A percentile compares a stretch with the other conserved stretches of the same genome.
These are phyloP conservation scores for Plasmopara viticola DNA, from an alignment of 352 stramenopile species.

Conservation along the genomic window DNA sequence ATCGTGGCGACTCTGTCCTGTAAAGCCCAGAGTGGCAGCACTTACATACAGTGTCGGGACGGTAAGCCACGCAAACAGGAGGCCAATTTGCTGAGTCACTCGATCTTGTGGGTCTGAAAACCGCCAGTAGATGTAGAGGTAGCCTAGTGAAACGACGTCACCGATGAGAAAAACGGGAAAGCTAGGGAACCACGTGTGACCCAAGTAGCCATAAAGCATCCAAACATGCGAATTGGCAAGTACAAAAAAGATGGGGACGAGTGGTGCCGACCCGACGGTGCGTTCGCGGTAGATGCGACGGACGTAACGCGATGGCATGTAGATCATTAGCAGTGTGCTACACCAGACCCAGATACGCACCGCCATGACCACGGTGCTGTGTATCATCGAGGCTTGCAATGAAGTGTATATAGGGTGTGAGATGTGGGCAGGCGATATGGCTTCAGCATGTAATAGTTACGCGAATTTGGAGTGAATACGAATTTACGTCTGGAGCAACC, in stretches of 20 bases:
- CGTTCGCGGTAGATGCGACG: slow-evolving; percentile 22
- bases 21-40: slow-evolving; percentile 18
- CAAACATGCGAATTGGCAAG: slow-evolving; percentile 27
- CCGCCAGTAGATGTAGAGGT: slow-evolving; percentile 27
- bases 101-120: slow-evolving; percentile 14
- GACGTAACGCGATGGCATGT: slow-evolving; percentile 25
- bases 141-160: slow-evolving; percentile 22
- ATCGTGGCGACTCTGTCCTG: slow-evolving; percentile 18
- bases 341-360: slow-evolving; percentile 26
- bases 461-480: too few relatives aligned
- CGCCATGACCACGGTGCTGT: slow-evolving; percentile 14
- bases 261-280: slow-evolving; percentile 14
- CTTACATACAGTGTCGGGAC: slow-evolving; percentile 25
- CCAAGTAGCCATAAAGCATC: slow-evolving; percentile 29
- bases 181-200: slow-evolving; percentile 28
- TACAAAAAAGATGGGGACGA: slow-evolving; percentile 24
- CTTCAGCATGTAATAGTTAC: too few relatives aligned
- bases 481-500: too few relatives aligned
- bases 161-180: slow-evolving; percentile 35
- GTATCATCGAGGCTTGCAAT: slow-evolving; percentile 9
- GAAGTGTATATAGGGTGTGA: neutral
- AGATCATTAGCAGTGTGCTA: slow-evolving; percentile 24
- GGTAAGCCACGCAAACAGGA: slow-evolving; percentile 17
- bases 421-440: too few relatives aligned
- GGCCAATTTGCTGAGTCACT: slow-evolving; percentile 12